A percentile compares a stretch with the other conserved stretches of the same genome.
Evolutionary conservation across 371 early-diverging fungal species (phyloP).

Genomic region (Lichtheimia ramosa): DNA sequence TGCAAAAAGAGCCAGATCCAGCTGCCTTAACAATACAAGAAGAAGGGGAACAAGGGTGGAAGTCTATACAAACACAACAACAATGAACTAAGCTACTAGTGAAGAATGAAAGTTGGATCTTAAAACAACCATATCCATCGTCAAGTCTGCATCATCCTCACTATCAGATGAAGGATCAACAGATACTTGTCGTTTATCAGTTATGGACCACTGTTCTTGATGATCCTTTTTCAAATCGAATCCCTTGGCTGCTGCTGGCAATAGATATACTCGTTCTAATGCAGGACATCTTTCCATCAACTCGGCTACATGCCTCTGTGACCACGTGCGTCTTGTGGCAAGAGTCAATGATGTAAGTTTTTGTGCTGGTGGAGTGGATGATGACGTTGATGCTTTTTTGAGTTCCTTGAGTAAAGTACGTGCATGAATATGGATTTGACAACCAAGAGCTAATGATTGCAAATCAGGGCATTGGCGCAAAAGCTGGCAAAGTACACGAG

Average conservation of each 20-base stretch:
- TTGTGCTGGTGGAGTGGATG: not conserved
- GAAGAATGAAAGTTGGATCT: not conserved
- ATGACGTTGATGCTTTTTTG: not conserved
- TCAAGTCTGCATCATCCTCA: conserved; percentile 11
- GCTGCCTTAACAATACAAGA: too few relatives aligned
- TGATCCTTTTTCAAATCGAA: conserved; percentile 13
- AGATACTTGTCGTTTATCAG: conserved; percentile 7
- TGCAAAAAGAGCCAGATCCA: not conserved
- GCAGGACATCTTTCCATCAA: conserved; percentile 27
- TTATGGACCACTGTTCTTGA: conserved; percentile 1
- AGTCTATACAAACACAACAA: not conserved
- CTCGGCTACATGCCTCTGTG: conserved; percentile 24
- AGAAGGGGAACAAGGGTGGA: too few relatives aligned
- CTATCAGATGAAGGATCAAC: conserved; percentile 2
- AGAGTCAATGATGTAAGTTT: conserved; percentile 25
- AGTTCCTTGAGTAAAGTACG: conserved; percentile 25
- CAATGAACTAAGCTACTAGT: not conserved
- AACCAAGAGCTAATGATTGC: conserved; percentile 25
- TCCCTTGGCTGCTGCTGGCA: conserved; percentile 24
- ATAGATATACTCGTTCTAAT: conserved; percentile 24
- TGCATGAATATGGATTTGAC: conserved; percentile 41
- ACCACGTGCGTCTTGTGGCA: conserved; percentile 38
- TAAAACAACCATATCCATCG: conserved; percentile 13
- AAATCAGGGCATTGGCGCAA: conserved; percentile 29
- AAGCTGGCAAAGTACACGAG: conserved; percentile 22